Base-by-base conservation (phyloP, 1,284 basidiomycete species). In the Agroathelia rolfsii region DNA sequence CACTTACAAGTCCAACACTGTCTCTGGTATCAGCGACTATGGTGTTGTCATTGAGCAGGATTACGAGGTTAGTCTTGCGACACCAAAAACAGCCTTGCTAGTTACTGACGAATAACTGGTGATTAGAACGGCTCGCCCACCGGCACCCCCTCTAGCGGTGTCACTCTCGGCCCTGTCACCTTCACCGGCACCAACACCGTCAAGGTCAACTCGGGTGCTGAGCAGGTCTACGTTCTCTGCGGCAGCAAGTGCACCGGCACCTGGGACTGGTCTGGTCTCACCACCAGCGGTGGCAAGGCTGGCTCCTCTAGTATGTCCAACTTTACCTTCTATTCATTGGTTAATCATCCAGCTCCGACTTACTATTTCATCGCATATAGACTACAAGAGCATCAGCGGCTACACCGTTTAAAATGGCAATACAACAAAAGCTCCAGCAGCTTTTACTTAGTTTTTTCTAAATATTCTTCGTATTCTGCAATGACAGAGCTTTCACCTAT, bases 191-290 rank as follows among this genome's bases (percentile, higher is more conserved):
- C 16, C 5, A 32, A 32, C 20, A 22, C 30, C 16, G 19, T 32
- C 4, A 8, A 18, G 4, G 30, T 32, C n/a, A 13, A 7, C 7
- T 32, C 30, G 5, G 20, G 20, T n/a, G 30, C 30, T 4, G 18
- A 32, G 9, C 29, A 32, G 30, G 30, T 32, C 13, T 32, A 21
- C 18, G 30, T 32, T 11, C 30, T 32, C 5, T 32, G 30, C 20
- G 30, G 30, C n/a, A 23, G 10, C n/a, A n/a, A n/a, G n/a, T n/a
- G n/a, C n/a, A 32, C 20, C 15, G 30, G 30, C n/a, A 22, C 30
- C 5, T 32, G 30, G 30, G 30, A 32, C 30, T 32, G 30, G 30
- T 12, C 18, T 22, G 30, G 30, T 10, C 20, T 32, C 13, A 20
- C 30, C 14, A 32, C 30, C 30, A 32, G 18, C 12, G 30, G 30